Evolutionary conservation across 495 filamentous ascomycete genomes (phyloP).

Genomic region (Penicillium fimorum): DNA sequence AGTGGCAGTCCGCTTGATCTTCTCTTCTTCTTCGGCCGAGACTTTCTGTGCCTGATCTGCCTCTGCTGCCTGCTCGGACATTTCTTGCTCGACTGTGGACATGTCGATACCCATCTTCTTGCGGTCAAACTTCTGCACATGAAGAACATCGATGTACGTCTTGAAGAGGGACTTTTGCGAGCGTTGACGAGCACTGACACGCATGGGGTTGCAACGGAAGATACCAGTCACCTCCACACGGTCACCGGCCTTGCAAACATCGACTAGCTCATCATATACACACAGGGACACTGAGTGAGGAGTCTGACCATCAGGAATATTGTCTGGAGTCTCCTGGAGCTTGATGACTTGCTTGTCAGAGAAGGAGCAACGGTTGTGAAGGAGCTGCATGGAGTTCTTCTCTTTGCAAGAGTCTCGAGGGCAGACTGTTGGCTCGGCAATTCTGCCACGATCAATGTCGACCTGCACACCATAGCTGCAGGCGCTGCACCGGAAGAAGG

Average conservation of each 20-base stretch:
- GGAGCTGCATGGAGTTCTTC: slow-evolving; percentile 94
- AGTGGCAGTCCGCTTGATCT: slow-evolving; percentile 77
- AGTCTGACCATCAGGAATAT: slow-evolving; percentile 86
- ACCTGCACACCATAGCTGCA: slow-evolving; percentile 90
- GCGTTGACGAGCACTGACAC: slow-evolving; percentile 90
- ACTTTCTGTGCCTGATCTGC: slow-evolving; percentile 81
- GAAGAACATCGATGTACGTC: slow-evolving; percentile 92
- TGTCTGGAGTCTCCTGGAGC: slow-evolving; percentile 95
- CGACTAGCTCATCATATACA: slow-evolving; percentile 94
- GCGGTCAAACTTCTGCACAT: slow-evolving; percentile 95
- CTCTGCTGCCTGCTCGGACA: slow-evolving; percentile 70
- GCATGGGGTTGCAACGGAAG: slow-evolving; percentile 90
- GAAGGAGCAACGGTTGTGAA: slow-evolving; percentile 94
- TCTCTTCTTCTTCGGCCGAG: slow-evolving; percentile 84
- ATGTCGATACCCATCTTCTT: slow-evolving; percentile 88
- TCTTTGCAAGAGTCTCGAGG: slow-evolving; percentile 79
- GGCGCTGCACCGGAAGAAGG: slow-evolving; percentile 91
- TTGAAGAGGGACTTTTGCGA: slow-evolving; percentile 94
- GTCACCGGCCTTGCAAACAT: slow-evolving; percentile 97
- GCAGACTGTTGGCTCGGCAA: slow-evolving; percentile 89
- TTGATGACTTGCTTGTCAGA: slow-evolving; percentile 99
- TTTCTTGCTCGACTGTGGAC: slow-evolving; percentile 83
- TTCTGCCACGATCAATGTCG: slow-evolving; percentile 91
- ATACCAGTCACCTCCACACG: slow-evolving; percentile 95
- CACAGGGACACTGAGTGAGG: slow-evolving; percentile 98